Base-by-base conservation (phyloP, 306 rosid genomes). In the Fagus crenata region DNA sequence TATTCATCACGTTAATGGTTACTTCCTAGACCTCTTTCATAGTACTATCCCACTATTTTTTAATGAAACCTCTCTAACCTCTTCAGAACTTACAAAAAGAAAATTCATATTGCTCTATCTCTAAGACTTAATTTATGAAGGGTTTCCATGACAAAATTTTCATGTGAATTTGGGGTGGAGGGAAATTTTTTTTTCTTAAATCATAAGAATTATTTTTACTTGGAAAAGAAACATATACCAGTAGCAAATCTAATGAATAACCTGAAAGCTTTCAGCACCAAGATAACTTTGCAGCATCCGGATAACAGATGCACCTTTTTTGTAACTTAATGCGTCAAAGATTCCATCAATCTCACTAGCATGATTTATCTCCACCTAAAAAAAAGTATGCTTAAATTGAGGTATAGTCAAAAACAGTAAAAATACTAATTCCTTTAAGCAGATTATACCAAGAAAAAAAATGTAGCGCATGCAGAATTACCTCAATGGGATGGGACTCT, bases 401-500 rank as follows among this genome's bases (percentile, higher is more conserved):
- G 80, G 49, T 18, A 68, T 17, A 49, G 49, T 51, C n/a, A 60
- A 54, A 76, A 31, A 40, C 28, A n/a, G 41, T 46, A 53, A 70
- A 78, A 63, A 7, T 55, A 64, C 75, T 67, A 31, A 35, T 53
- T 71, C 67, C 49, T 40, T 6, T 36, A 46, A 56, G 55, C 74
- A 53, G 36, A 68, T 49, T 69, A 54, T 80, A 49, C 64, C 74
- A 64, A 36, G 1, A 2, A 49, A 36, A 72, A 42, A 77, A 18
- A 64, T 42, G 32, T 32, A 8, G 65, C 76, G 74, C 65, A 40
- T 13, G 68, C 8, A 73, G 69, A 67, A 61, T 39, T 78, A 94
- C 98, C 98, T 94, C 98, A 36, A 94, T 92, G 42, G 98, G 96
- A 86, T 94, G 98, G 72, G 97, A 92, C 85, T 85, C 97, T 5